Evolutionary conservation across 164 flowering plant species (phyloP).

Genomic region (Kingdonia uniflora): DNA sequence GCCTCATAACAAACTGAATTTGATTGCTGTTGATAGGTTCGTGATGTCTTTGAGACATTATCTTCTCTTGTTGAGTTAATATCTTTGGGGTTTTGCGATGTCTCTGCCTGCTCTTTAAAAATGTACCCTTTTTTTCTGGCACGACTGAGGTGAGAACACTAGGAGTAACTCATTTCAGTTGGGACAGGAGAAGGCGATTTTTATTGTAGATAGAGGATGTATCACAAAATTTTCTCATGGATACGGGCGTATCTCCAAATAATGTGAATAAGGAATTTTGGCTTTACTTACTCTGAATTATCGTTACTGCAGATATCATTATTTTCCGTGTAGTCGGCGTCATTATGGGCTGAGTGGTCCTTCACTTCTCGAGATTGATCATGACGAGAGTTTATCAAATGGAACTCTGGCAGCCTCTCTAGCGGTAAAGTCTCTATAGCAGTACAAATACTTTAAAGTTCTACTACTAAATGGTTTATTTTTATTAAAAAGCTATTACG

Average conservation of each 20-base stretch:
- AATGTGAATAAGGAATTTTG: no score
- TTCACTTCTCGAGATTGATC: constrained; percentile 90
- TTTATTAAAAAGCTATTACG: constrained; percentile 1
- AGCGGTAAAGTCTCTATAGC: constrained; percentile 19
- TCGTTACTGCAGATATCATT: constrained; percentile 49
- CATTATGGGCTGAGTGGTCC: constrained; percentile 86
- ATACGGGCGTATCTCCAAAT: no score
- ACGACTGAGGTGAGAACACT: no score
- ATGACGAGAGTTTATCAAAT: constrained; percentile 83
- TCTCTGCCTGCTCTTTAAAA: no score
- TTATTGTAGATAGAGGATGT: no score
- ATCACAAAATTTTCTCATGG: no score
- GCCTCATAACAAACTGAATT: constrained; percentile 81
- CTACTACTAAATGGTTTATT: neutral
- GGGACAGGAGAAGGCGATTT: no score
- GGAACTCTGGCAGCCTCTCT: constrained; percentile 82
- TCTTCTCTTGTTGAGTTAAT: no score
- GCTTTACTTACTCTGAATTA: no score
- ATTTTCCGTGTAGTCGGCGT: constrained; percentile 87
- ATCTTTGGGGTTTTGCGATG: no score
- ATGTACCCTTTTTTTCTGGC: no score
- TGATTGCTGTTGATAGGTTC: constrained; percentile 88
- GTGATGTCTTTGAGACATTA: neutral
- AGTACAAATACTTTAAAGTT: neutral
- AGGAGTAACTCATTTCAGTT: no score